A percentile compares a stretch with the other conserved stretches of the same genome.
These are phyloP conservation scores for bread wheat (Triticum aestivum) DNA, from an alignment of 176 grass and related monocot genomes.

Conservation along the genomic window DNA sequence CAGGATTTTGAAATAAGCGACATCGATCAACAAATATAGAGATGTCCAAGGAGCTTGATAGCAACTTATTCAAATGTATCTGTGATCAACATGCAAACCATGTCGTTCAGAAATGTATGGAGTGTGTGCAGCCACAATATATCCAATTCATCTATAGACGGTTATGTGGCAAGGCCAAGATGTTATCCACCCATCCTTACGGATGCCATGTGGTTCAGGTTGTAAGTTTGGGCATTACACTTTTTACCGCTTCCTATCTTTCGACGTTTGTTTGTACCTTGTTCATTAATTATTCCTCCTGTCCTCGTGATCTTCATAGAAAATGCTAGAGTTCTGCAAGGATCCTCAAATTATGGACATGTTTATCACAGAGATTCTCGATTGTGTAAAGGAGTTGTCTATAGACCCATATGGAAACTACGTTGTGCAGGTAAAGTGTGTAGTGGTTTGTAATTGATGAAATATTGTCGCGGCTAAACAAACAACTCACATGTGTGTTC, in stretches of 20 bases:
- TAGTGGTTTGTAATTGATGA: neutral
- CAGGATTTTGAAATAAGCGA: constrained; percentile 57
- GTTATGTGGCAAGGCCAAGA: constrained; percentile 25
- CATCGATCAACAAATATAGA: constrained; percentile 33
- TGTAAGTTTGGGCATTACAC: neutral
- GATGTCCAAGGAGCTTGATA: constrained; percentile 50
- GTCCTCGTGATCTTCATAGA: constrained; percentile 24
- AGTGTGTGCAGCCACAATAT: constrained; percentile 40
- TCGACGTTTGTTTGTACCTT: neutral
- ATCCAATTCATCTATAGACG: constrained; percentile 37
- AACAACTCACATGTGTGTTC: neutral
- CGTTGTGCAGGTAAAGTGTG: too few species aligned
- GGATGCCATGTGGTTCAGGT: constrained; percentile 58
- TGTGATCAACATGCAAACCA: constrained; percentile 48
- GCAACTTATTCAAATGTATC: constrained; percentile 39
- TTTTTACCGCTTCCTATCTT: neutral
- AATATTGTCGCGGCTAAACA: neutral
- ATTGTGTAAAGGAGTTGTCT: constrained; percentile 28
- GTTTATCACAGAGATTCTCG: constrained; percentile 31
- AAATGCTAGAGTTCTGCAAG: constrained; percentile 38
- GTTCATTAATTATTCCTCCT: neutral
- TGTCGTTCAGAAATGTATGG: constrained; percentile 55
- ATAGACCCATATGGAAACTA: neutral
- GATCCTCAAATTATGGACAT: constrained; percentile 13
- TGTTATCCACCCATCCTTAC: constrained; percentile 31